Conservation (phyloP, 2,329 filamentous ascomycete species). For the Pseudopyricularia javanii region DNA sequence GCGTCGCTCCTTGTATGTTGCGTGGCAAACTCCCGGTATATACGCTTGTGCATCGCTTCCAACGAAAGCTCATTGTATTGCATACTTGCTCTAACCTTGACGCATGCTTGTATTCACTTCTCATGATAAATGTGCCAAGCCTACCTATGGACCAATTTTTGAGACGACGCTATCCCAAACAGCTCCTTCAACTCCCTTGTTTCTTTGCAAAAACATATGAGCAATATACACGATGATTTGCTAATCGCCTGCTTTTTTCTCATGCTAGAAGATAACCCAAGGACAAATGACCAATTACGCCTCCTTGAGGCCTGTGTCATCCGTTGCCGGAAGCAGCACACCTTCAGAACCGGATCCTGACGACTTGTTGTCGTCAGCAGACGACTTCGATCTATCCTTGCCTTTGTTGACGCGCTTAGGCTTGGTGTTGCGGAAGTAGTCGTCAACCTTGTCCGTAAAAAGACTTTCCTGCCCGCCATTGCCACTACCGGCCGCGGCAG, state of each 20-base stretch:
- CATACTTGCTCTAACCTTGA: too few relatives aligned
- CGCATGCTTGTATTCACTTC: too few relatives aligned
- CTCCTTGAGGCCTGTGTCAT: background rate
- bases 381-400: background rate
- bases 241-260: background rate
- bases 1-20: too few relatives aligned
- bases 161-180: too few relatives aligned
- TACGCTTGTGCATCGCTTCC: too few relatives aligned
- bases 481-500: background rate
- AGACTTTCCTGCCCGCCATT: slow-evolving; percentile 18
- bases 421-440: slow-evolving; percentile 34
- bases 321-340: background rate
- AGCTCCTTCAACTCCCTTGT: too few relatives aligned
- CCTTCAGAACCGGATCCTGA: background rate
- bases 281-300: background rate
- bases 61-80: too few relatives aligned
- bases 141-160: too few relatives aligned
- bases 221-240: background rate
- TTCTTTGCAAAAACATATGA: too few relatives aligned
- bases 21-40: too few relatives aligned
- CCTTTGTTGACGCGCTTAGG: slow-evolving; percentile 6
- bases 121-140: too few relatives aligned
- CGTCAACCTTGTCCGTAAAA: slow-evolving; percentile 39
- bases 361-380: background rate
- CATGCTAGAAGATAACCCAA: background rate